Base-by-base conservation (phyloP, 441 rosid species). In the California macrophylla region DNA sequence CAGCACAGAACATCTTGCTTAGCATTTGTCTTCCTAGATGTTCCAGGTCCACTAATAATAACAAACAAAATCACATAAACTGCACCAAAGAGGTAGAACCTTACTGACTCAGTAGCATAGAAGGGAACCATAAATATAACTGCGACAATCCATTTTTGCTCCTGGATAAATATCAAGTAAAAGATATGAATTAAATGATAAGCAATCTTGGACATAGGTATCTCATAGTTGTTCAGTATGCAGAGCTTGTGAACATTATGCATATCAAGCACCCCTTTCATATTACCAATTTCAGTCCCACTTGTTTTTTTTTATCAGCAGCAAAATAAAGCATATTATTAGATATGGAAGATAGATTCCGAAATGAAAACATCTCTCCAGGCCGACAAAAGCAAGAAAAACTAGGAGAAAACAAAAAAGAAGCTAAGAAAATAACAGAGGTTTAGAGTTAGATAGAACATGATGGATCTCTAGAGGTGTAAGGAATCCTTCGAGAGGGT, bases 101-200 rank as follows among this genome's bases (percentile, higher is more conserved):
- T 85, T 84, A 89, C 98, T 2, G 97, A 93, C 71, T 93, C 88
- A 4, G 81, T 80, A 20, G 97, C 98, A 64, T 89, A 93, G 66
- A 87, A 89, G 20, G 98, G 98, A 71, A 91, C 97, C 88, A 91
- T 91, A 78, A 91, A 83, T 72, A 93, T 45, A 68, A 93, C 82
- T 2, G 85, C 82, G 40, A 89, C 97, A 25, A 88, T 71, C 96
- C 98, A 91, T 79, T 91, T 93, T 80, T 89, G 98, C 72, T 91
- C 97, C 98, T 93, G 79, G 7, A 68, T 69, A 69, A 45, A 32
- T 69, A 71, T 23, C 61, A 26, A 40, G 26, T 4, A 2, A 12
- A 15, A 70, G n/a, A 25, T 15, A 0, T 32, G 42, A 34, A 34
- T 65, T 23, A 65, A 30, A 30, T 32, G 24, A 65, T 12, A 36